A percentile compares a stretch with the other conserved stretches of the same genome.
Conservation (phyloP, 345 rosid genomes). For the Ricinus communis region DNA sequence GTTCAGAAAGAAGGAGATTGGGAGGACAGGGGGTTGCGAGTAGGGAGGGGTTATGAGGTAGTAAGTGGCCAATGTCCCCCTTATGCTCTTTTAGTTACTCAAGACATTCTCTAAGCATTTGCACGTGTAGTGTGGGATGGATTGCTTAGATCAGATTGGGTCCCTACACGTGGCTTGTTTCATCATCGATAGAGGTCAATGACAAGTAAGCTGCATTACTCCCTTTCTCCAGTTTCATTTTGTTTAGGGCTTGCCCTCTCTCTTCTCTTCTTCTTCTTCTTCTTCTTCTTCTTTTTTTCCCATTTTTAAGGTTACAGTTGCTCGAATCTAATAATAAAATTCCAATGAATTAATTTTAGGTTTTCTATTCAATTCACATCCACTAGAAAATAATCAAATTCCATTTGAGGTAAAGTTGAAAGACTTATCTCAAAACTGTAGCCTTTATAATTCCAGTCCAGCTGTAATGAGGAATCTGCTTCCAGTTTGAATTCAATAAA, state of each 20-base stretch:
- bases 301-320: no score
- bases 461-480: no score
- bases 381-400: no score
- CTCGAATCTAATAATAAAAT: no score
- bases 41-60: neutral
- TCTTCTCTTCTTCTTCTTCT: neutral
- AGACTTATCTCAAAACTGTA: no score
- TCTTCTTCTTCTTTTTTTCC: neutral
- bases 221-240: neutral
- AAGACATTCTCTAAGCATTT: constrained; percentile 18
- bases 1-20: no score
- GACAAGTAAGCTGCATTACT: neutral
- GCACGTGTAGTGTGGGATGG: constrained; percentile 18
- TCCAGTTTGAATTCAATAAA: no score
- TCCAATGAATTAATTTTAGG: no score
- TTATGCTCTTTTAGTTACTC: neutral
- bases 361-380: no score
- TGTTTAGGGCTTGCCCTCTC: neutral
- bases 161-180: constrained; percentile 21
- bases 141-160: neutral
- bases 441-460: no score
- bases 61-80: neutral
- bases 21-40: no score
- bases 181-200: neutral
- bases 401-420: no score